Conservation (phyloP, 78 protist genomes). For the Dictyostelium citrinum region DNA sequence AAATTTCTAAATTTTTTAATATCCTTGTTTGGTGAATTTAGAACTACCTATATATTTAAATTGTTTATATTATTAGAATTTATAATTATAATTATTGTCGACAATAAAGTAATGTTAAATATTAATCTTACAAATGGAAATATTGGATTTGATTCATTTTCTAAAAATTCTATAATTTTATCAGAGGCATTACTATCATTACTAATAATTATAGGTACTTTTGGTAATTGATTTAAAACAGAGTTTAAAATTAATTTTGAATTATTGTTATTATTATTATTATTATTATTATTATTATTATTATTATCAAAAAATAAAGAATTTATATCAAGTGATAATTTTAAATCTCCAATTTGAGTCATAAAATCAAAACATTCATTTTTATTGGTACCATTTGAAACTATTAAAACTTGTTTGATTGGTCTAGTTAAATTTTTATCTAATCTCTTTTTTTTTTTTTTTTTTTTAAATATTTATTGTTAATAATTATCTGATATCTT, state of each 20-base stretch:
- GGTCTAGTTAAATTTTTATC: conserved; percentile 3
- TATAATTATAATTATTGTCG: no score
- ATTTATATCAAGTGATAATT: not conserved
- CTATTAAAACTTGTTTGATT: not conserved
- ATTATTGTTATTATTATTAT: not conserved
- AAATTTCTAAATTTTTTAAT: not conserved
- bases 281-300: not conserved
- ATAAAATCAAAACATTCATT: not conserved
- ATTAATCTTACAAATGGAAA: not conserved
- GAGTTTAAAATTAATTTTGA: not conserved
- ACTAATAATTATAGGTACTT: not conserved
- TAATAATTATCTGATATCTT: no score
- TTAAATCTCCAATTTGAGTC: not conserved
- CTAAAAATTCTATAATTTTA: conserved; percentile 1
- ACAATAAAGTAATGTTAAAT: not conserved
- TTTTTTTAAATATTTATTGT: no score
- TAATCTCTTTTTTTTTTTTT: conserved; percentile 1
- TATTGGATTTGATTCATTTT: not conserved
- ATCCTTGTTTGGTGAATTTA: not conserved
- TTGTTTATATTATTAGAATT: no score
- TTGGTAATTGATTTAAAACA: not conserved
- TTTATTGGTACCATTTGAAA: not conserved
- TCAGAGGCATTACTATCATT: not conserved
- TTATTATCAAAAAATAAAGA: not conserved
- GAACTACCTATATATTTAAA: not conserved